Percentiles rank a stretch among this genome's conserved stretches.
Conservation (phyloP, 169 alveolate species). For the Plasmodium relictum region DNA sequence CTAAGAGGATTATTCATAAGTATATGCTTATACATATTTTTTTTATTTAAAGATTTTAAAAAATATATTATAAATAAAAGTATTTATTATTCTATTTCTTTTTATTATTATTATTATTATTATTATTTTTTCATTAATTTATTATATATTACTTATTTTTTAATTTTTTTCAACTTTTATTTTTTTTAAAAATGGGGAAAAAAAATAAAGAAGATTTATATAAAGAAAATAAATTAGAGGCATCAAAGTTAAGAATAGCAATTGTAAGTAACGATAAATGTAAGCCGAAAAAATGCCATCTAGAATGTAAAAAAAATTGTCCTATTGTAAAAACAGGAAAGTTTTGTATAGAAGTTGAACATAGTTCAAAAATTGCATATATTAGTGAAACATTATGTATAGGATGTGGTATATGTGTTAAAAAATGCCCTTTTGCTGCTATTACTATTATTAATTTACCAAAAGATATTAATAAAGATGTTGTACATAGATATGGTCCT, state of each 20-base stretch:
- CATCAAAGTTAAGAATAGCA: slow-evolving; percentile 97
- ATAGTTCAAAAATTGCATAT: slow-evolving; percentile 94
- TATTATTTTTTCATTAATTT: background rate
- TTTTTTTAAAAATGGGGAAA: slow-evolving; percentile 27
- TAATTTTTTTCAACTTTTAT: background rate
- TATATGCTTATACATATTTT: background rate
- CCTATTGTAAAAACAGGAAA: slow-evolving; percentile 97
- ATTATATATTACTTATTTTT: background rate
- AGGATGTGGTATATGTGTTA: slow-evolving; percentile 99
- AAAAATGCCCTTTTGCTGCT: slow-evolving; percentile 99
- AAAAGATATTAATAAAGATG: slow-evolving; percentile 93
- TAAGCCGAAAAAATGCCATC: slow-evolving; percentile 98
- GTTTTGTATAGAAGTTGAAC: slow-evolving; percentile 97
- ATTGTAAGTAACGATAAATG: slow-evolving; percentile 98
- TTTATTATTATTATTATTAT: background rate
- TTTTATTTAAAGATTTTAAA: too few relatives aligned
- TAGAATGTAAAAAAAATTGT: slow-evolving; percentile 95
- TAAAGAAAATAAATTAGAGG: slow-evolving; percentile 85
- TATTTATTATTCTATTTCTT: background rate
- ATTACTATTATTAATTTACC: slow-evolving; percentile 98
- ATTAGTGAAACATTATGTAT: slow-evolving; percentile 98
- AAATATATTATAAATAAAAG: background rate
- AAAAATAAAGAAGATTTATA: slow-evolving; percentile 72
- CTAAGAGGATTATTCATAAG: background rate
- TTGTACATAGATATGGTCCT: slow-evolving; percentile 97